Conservation (phyloP, 2,329 filamentous ascomycete genomes). For the Fonsecaea monophora region DNA sequence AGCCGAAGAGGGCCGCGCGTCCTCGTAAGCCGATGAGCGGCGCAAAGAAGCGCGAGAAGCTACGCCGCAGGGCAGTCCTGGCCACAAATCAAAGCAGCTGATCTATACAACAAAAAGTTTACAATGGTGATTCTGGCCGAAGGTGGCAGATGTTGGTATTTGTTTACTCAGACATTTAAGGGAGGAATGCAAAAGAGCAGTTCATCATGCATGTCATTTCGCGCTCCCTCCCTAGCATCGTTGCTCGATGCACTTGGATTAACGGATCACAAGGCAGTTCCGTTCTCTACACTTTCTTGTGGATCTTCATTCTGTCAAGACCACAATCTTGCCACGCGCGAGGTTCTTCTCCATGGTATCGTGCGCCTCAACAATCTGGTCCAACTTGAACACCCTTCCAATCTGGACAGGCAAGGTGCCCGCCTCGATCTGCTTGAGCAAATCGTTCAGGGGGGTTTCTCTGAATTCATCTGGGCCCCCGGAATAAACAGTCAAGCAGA, state of each 20-base stretch:
- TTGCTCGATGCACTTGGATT: not conserved
- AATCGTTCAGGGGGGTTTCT: slow-evolving; percentile 50
- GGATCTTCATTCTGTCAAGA: slow-evolving; percentile 40
- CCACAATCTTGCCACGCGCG: slow-evolving; percentile 55
- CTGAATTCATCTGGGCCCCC: slow-evolving; percentile 51
- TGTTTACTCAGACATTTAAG: not conserved
- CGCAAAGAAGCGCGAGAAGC: slow-evolving; percentile 32
- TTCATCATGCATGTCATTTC: not conserved
- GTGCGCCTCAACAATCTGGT: slow-evolving; percentile 57
- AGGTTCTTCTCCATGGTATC: slow-evolving; percentile 53
- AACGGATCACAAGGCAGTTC: not conserved
- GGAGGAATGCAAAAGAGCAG: not conserved
- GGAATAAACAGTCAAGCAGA: slow-evolving; percentile 52
- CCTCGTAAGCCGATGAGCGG: slow-evolving; percentile 35
- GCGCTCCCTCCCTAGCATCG: not conserved
- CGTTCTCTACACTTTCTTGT: not conserved
- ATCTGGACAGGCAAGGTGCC: slow-evolving; percentile 51
- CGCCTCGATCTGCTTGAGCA: slow-evolving; percentile 48
- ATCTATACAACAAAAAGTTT: not conserved
- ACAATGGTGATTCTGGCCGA: not conserved
- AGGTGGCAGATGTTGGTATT: not conserved
- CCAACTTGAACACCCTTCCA: slow-evolving; percentile 52
- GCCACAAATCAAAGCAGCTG: not conserved
- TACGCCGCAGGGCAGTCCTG: not conserved
- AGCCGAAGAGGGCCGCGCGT: slow-evolving; percentile 23